Conservation (phyloP, 2,329 filamentous ascomycete species). For the Rachicladosporium sp. region DNA sequence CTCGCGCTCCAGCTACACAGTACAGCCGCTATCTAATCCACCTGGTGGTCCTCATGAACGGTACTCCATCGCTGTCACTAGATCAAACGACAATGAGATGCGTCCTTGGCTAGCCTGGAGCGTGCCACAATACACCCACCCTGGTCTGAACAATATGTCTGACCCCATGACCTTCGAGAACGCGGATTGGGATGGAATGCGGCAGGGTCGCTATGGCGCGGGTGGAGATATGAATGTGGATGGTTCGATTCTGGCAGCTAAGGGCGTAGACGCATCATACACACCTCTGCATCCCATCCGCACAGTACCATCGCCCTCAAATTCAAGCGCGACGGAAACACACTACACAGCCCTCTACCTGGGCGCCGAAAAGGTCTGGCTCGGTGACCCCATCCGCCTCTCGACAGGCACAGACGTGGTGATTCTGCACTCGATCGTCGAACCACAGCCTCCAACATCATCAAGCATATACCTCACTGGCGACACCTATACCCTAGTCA, state of each 20-base stretch:
- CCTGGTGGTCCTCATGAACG: constrained; percentile 6
- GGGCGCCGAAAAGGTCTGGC: constrained; percentile 48
- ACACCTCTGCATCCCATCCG: constrained; percentile 30
- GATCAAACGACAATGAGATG: constrained; percentile 32
- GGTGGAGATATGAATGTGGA: constrained; percentile 41
- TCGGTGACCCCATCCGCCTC: constrained; percentile 46
- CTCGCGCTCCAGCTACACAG: constrained; percentile 4
- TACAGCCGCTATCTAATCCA: constrained; percentile 31
- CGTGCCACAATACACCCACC: constrained; percentile 38
- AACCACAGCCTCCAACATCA: constrained; percentile 14
- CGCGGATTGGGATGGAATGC: constrained; percentile 38
- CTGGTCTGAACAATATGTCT: constrained; percentile 28
- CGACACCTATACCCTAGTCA: constrained; percentile 40
- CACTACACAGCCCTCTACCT: constrained; percentile 44
- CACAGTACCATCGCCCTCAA: no score
- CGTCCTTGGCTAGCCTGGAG: constrained; percentile 49
- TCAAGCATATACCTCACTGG: constrained; percentile 31
- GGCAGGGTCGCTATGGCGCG: constrained; percentile 30
- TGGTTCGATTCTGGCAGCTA: constrained; percentile 45
- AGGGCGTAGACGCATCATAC: constrained; percentile 43
- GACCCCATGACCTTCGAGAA: constrained; percentile 32
- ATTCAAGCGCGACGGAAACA: constrained; percentile 31
- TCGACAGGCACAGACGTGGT: constrained; percentile 37
- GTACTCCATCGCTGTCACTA: constrained; percentile 24
- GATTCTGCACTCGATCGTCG: constrained; percentile 33